Evolutionary conservation across 2,329 filamentous ascomycete species (phyloP).

Genomic region (Aspergillus bombycis): DNA sequence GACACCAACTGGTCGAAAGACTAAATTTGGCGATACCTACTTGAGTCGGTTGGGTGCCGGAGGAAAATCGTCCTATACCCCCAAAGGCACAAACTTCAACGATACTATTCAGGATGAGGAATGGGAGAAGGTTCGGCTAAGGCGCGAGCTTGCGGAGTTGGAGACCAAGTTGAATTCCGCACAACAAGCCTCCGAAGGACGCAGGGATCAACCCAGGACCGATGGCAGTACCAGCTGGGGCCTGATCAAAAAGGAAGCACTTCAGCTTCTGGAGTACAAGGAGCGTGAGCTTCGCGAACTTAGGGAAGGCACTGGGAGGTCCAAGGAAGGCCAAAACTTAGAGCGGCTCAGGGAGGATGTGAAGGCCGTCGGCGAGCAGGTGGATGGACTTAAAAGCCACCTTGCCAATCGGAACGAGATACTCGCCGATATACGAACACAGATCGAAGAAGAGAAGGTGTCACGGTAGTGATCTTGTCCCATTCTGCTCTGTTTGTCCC

Average conservation of each 20-base stretch:
- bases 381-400: constrained; percentile 86
- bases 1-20: constrained; percentile 85
- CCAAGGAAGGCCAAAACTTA: constrained; percentile 69
- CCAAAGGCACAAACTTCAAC: constrained; percentile 87
- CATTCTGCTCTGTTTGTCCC: constrained; percentile 8
- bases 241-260: constrained; percentile 89
- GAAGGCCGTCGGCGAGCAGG: constrained; percentile 87
- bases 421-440: constrained; percentile 73
- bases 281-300: constrained; percentile 71
- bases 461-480: constrained; percentile 38
- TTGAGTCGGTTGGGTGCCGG: constrained; percentile 81
- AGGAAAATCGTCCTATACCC: constrained; percentile 75
- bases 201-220: constrained; percentile 58
- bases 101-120: constrained; percentile 82
- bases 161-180: constrained; percentile 85
- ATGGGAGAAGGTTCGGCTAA: constrained; percentile 95
- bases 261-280: constrained; percentile 96
- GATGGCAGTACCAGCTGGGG: constrained; percentile 80
- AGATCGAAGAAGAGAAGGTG: constrained; percentile 85
- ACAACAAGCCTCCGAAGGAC: constrained; percentile 70
- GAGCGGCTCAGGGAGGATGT: constrained; percentile 84
- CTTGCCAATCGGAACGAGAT: constrained; percentile 74
- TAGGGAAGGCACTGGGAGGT: constrained; percentile 61
- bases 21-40: constrained; percentile 97
- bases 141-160: constrained; percentile 87